phyloP scores from a whole-genome alignment of 495 filamentous ascomycete species.

The Hypoxylon trugodes region DNA sequence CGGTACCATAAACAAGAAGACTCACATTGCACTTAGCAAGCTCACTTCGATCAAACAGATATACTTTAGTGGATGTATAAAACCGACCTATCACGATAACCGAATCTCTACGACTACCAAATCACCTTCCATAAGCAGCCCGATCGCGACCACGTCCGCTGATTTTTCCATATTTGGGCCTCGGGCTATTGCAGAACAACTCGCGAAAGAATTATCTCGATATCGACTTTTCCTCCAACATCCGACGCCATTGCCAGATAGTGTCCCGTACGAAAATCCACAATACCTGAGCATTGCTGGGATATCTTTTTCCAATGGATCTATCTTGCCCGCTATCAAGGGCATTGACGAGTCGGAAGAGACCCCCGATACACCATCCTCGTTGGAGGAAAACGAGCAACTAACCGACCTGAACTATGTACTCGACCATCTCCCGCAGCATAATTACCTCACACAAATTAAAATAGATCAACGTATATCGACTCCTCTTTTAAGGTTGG shows the following conservation, averaged over 20 bases:
- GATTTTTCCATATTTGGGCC: slow-evolving; percentile 11
- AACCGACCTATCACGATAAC: too few relatives aligned
- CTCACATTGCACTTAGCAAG: neutral
- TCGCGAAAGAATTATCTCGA: slow-evolving; percentile 9
- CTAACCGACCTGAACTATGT: slow-evolving; percentile 17
- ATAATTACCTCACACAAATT: neutral
- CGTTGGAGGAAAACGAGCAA: neutral
- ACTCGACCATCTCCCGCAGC: slow-evolving; percentile 5
- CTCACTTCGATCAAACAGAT: neutral
- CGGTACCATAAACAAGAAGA: neutral
- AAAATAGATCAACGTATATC: neutral
- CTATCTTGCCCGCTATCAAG: slow-evolving; percentile 14
- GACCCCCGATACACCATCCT: neutral
- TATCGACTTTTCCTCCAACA: slow-evolving; percentile 19
- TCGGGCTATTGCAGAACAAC: neutral
- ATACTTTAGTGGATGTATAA: neutral
- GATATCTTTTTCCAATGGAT: neutral
- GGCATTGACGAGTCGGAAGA: neutral
- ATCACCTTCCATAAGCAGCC: neutral
- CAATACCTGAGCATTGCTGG: slow-evolving; percentile 16
- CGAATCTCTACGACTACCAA: neutral
- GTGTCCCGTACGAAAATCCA: slow-evolving; percentile 13
- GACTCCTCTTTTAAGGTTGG: neutral
- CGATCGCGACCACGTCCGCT: neutral
- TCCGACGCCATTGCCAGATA: neutral